Conservation (phyloP, 2,329 filamentous ascomycete species). For the Beauveria medogensis region DNA sequence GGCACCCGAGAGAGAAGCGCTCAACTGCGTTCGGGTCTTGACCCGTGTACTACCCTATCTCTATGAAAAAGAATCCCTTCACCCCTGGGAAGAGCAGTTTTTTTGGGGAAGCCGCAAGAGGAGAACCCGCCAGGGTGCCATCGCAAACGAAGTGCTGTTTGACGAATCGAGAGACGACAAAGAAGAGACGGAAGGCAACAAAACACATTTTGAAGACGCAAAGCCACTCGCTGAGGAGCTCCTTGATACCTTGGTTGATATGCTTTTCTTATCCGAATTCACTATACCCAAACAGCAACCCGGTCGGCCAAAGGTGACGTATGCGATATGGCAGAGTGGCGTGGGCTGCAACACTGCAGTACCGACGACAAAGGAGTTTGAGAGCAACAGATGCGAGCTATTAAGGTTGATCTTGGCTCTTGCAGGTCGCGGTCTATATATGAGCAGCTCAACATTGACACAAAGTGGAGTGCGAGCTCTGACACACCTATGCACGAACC, state of each 20-base stretch:
- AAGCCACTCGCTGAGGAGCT: constrained; percentile 89
- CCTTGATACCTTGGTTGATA: constrained; percentile 78
- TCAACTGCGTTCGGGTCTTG: constrained; percentile 90
- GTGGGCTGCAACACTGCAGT: constrained; percentile 90
- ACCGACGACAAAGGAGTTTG: constrained; percentile 81
- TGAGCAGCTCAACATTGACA: constrained; percentile 70
- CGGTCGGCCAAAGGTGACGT: constrained; percentile 73
- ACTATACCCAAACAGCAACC: constrained; percentile 68
- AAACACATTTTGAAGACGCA: constrained; percentile 66
- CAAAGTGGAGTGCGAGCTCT: constrained; percentile 75
- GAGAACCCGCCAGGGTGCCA: constrained; percentile 56
- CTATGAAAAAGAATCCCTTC: constrained; percentile 79
- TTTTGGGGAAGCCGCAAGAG: constrained; percentile 78
- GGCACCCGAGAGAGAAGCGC: constrained; percentile 76
- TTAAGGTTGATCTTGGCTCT: constrained; percentile 78
- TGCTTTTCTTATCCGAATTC: constrained; percentile 87
- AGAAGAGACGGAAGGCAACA: constrained; percentile 34
- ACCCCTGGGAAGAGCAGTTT: constrained; percentile 83
- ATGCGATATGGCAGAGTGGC: constrained; percentile 96
- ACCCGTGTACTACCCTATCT: constrained; percentile 85
- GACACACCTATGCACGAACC: constrained; percentile 79
- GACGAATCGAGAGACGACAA: constrained; percentile 60
- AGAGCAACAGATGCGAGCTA: constrained; percentile 88
- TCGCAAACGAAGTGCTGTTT: constrained; percentile 72
- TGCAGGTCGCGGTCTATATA: constrained; percentile 88